Base-by-base conservation (phyloP, 352 stramenopile species). In the Phytophthora europaea region DNA sequence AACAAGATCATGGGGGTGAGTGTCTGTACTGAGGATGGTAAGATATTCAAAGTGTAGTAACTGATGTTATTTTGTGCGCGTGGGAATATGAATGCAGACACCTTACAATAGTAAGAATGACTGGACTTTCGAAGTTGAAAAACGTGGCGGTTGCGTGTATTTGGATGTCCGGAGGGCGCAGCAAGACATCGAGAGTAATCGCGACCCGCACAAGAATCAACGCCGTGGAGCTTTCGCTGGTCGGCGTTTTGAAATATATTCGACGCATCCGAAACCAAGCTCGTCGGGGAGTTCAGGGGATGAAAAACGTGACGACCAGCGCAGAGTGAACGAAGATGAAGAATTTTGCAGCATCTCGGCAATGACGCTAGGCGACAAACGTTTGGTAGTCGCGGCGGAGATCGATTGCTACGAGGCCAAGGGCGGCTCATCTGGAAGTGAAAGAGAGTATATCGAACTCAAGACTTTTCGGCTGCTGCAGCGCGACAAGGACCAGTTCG, bases 1-100 rank as follows among this genome's bases (percentile, higher is more conserved):
- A 95, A 95, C 82, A 95, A 94, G 53, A 92, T 95, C 62, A 84
- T 95, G 59, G 84, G 83, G 4, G 88, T 95, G 63, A 38, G 72
- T 81, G 28, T 48, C 20, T 36, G 22, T 62, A 22, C 4, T 31
- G n/a, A 16, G 20, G 47, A 31, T 53, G 7, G 20, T 28, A 31
- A 18, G 38, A 48, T 28, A 9, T 20, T 53, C n/a, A 3, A 53
- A 28, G 47, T 28, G 47, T 15, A 28, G 47, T 26, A 31, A 53
- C n/a, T 53, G 47, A 53, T 53, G 47, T 53, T 43, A 50, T 45
- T 65, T 75, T 10, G 22, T 57, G 38, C 20, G 8, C 43, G 50
- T 59, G 69, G 9, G 20, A 70, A 48, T 43, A 16, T 16, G n/a
- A 58, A 43, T 63, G 18, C 36, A 94, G 88, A 93, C 85, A 2